Evolutionary conservation across 495 filamentous ascomycete genomes (phyloP).

Genomic region (Bryoglossum gracile): DNA sequence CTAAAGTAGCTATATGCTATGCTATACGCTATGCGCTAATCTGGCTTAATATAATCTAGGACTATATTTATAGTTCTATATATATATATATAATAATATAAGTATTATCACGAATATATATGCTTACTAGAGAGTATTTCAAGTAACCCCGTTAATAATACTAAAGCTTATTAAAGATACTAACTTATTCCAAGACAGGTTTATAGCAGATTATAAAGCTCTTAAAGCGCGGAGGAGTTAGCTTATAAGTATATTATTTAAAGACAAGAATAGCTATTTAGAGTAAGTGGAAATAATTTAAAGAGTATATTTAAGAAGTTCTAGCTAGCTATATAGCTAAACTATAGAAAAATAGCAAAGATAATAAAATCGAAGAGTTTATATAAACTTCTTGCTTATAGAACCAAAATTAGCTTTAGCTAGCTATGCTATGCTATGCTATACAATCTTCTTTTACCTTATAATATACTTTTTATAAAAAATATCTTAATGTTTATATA

Average conservation of each 20-base stretch:
- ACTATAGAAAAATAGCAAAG: conserved; percentile 6
- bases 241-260: conserved; percentile 15
- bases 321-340: conserved; percentile 2
- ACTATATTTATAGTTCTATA: too few species aligned
- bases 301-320: conserved; percentile 10
- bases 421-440: background rate
- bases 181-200: conserved; percentile 3
- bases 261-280: conserved; percentile 14
- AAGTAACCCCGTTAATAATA: conserved; percentile 1
- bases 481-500: conserved; percentile 4
- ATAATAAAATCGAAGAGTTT: conserved; percentile 5
- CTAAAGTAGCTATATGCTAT: too few species aligned
- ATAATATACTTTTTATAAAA: background rate
- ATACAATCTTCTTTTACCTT: background rate
- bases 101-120: too few species aligned
- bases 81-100: too few species aligned
- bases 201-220: conserved; percentile 4
- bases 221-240: conserved; percentile 17
- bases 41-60: too few species aligned
- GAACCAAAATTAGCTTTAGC: conserved; percentile 7
- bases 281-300: conserved; percentile 8
- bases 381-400: conserved; percentile 11
- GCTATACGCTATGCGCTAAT: too few species aligned
- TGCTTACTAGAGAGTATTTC: too few species aligned
- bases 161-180: conserved; percentile 2